Evolutionary conservation across 2,329 filamentous ascomycete genomes (phyloP).

Genomic region (Phialophora tarda): DNA sequence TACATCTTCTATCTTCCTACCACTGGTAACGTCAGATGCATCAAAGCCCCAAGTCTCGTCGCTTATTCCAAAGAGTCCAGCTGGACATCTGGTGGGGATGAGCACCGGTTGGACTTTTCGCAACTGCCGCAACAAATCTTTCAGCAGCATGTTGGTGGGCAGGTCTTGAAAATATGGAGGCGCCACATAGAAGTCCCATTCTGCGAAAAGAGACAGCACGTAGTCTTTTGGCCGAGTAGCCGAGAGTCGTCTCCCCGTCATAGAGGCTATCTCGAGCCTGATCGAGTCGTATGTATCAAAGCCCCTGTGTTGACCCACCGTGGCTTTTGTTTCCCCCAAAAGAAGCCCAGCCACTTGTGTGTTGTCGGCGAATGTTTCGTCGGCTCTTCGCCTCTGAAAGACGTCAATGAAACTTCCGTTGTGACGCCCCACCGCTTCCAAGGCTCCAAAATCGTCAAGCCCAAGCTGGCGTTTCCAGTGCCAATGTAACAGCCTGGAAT

Average conservation of each 20-base stretch:
- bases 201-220: background rate
- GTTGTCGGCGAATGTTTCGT: background rate
- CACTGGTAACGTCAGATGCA: background rate
- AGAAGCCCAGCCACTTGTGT: background rate
- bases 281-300: background rate
- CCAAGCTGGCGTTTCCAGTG: background rate
- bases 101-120: background rate
- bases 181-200: background rate
- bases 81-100: background rate
- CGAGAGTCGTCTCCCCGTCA: background rate
- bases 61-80: background rate
- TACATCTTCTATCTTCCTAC: background rate
- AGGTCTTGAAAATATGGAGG: background rate
- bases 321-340: background rate
- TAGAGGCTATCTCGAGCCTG: background rate
- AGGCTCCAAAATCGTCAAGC: background rate
- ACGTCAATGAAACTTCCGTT: background rate
- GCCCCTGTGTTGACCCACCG: background rate
- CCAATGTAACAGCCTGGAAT: background rate
- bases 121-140: background rate
- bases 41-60: background rate
- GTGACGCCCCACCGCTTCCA: background rate
- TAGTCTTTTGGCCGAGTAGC: conserved; percentile 2
- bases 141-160: background rate
- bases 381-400: background rate